Conservation (phyloP, 2,329 filamentous ascomycete species). For the Verticillium zaregamsianum region DNA sequence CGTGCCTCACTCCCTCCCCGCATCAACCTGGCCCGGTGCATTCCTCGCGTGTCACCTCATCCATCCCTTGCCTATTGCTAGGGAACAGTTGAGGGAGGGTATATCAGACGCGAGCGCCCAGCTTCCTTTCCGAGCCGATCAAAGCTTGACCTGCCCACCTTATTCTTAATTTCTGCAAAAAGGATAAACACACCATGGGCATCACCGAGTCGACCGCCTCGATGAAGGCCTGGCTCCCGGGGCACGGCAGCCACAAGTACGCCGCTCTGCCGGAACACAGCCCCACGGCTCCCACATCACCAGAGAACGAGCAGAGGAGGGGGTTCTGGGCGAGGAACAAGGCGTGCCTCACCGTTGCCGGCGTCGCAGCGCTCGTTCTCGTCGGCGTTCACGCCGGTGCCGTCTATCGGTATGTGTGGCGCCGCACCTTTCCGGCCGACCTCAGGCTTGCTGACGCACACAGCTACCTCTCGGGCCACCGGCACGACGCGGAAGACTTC, state of each 20-base stretch:
- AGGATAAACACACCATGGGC: neutral
- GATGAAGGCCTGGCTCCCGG: neutral
- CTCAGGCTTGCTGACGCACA: neutral
- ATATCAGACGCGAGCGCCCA: neutral
- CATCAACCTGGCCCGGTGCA: neutral
- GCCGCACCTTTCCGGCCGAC: neutral
- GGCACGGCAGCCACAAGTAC: neutral
- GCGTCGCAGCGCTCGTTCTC: neutral
- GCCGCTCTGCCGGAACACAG: neutral
- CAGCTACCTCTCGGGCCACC: slow-evolving; percentile 28
- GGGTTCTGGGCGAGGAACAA: neutral
- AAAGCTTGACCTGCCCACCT: neutral
- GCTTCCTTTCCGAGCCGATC: neutral
- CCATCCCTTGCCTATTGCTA: neutral
- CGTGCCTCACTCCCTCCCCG: neutral
- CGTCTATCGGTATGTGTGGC: neutral
- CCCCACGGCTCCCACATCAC: neutral
- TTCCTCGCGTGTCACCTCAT: neutral
- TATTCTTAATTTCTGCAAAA: neutral
- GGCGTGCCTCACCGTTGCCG: neutral
- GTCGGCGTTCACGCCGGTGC: neutral
- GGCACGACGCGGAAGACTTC: slow-evolving; percentile 45
- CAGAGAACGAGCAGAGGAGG: neutral
- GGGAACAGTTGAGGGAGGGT: neutral
- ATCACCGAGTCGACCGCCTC: neutral